phyloP scores from a whole-genome alignment of 2,329 filamentous ascomycete genomes.

The Claviceps humidiphila region DNA sequence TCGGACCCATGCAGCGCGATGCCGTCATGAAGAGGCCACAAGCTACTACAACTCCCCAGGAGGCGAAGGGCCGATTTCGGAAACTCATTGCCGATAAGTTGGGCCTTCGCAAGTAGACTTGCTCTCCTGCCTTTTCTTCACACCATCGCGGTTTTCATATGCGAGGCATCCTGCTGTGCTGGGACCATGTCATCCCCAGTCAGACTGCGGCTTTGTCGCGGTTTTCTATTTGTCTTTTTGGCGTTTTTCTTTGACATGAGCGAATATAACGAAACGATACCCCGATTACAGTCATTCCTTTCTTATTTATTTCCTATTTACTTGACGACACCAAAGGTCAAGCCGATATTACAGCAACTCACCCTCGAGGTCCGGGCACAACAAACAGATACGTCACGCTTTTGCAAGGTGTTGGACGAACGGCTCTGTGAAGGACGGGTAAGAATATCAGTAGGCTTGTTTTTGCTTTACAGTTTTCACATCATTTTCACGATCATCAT shows the following conservation, averaged over 20 bases:
- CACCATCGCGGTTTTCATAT: too few relatives aligned
- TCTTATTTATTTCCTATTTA: not conserved
- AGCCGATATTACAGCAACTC: too few relatives aligned
- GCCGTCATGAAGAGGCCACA: conserved; percentile 35
- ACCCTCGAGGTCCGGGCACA: too few relatives aligned
- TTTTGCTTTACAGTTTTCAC: too few relatives aligned
- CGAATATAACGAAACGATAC: not conserved
- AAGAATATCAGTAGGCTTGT: too few relatives aligned
- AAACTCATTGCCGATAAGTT: conserved; percentile 35
- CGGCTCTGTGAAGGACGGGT: too few relatives aligned
- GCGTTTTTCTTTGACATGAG: not conserved
- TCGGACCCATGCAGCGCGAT: conserved; percentile 72
- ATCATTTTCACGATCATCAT: too few relatives aligned
- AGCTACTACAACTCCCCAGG: conserved; percentile 19
- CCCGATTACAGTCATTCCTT: not conserved
- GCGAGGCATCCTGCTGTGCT: too few relatives aligned
- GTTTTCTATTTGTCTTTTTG: not conserved
- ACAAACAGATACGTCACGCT: too few relatives aligned
- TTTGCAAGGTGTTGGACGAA: too few relatives aligned
- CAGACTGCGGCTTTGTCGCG: not conserved
- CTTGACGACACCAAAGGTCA: not conserved
- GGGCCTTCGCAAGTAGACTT: conserved; percentile 9
- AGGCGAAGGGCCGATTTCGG: conserved; percentile 34
- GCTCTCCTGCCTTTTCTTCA: not conserved
- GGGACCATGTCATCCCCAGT: too few relatives aligned